Conservation (phyloP, 495 filamentous ascomycete genomes). For the Neurospora sp. region DNA sequence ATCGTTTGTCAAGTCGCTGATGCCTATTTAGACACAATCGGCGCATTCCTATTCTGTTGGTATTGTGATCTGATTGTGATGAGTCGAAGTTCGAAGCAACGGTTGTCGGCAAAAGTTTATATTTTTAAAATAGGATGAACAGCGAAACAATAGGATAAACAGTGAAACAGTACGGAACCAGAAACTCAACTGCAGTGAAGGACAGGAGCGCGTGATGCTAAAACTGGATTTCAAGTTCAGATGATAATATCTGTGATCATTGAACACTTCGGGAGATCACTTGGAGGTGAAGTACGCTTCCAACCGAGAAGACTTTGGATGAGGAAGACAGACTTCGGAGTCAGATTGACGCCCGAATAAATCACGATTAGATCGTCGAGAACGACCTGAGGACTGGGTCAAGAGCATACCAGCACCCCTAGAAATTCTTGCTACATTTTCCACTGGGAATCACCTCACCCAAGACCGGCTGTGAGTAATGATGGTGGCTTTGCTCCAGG, state of each 20-base stretch:
- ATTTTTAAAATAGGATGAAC: too few relatives aligned
- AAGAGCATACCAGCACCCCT: neutral
- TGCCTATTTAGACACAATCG: neutral
- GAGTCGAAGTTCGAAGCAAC: neutral
- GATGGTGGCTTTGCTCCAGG: neutral
- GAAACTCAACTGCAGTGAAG: neutral
- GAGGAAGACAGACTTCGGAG: too few relatives aligned
- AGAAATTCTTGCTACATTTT: neutral
- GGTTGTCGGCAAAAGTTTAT: rapidly evolving
- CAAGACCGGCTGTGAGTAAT: neutral
- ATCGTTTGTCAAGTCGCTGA: neutral
- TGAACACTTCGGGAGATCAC: neutral
- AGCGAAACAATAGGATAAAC: neutral
- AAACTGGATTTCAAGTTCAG: neutral
- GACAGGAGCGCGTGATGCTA: neutral
- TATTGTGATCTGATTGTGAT: neutral
- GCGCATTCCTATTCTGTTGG: neutral
- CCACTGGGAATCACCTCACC: neutral
- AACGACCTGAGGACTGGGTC: neutral
- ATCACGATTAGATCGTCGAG: neutral
- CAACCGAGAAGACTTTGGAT: neutral
- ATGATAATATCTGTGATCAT: neutral
- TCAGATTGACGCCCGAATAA: too few relatives aligned
- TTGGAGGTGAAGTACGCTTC: neutral
- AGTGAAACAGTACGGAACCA: neutral